phyloP scores from a whole-genome alignment of 768 basidiomycete species.

The Mycena vulgaris region DNA sequence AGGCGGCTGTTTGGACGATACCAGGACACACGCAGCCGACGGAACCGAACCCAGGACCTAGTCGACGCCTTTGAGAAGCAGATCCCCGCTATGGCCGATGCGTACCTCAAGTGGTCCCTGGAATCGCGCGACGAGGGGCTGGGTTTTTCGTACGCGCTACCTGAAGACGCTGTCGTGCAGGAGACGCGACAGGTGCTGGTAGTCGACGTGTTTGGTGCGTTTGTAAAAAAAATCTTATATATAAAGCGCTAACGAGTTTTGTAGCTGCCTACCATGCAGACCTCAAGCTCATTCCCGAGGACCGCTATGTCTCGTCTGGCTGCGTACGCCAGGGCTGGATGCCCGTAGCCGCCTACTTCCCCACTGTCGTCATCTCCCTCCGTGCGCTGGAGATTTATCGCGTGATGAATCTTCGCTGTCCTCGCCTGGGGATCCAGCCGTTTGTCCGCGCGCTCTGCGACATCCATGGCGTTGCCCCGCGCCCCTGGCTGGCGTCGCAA shows the following conservation, averaged over 20 bases:
- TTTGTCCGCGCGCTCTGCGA: not conserved
- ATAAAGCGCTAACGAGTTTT: not conserved
- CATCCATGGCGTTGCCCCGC: not conserved
- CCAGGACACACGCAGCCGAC: not conserved
- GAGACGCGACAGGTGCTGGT: not conserved
- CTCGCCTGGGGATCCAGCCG: not conserved
- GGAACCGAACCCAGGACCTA: not conserved
- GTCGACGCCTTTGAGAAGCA: not conserved
- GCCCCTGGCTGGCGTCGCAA: not conserved
- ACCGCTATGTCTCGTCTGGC: not conserved
- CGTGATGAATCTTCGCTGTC: not conserved
- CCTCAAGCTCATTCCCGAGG: not conserved
- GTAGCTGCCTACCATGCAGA: not conserved
- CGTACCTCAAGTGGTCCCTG: not conserved
- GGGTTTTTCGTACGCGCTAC: not conserved
- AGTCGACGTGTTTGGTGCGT: not conserved
- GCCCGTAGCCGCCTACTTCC: not conserved
- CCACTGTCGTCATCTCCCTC: not conserved
- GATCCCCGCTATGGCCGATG: not conserved
- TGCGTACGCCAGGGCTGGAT: conserved; percentile 26
- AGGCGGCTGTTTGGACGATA: not conserved
- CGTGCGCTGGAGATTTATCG: not conserved
- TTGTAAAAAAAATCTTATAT: too few relatives aligned
- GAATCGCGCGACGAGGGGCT: not conserved
- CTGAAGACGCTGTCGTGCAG: not conserved